phyloP scores from a whole-genome alignment of 139 green algal genomes.

The Auxenochlorella pyrenoidosa region DNA sequence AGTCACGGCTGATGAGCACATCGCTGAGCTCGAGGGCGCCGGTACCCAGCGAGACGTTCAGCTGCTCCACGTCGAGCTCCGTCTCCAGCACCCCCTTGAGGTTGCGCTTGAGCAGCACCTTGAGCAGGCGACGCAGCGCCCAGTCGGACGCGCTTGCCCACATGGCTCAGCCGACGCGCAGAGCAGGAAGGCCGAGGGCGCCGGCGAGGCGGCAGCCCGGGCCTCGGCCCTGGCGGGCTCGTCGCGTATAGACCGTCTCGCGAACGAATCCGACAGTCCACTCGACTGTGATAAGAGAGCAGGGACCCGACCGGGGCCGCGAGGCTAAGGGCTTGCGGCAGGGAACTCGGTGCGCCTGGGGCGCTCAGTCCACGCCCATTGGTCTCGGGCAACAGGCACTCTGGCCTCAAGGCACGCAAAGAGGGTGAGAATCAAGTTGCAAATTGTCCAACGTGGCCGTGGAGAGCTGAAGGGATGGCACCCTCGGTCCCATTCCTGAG shows the following conservation, averaged over 20 bases:
- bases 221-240: too few species aligned
- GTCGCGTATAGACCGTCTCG: not conserved
- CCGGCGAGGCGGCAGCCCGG: not conserved
- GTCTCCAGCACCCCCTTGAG: constrained; percentile 49
- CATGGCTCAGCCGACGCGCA: not conserved
- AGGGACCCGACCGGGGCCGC: not conserved
- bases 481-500: not conserved
- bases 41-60: constrained; percentile 70
- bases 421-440: too few species aligned
- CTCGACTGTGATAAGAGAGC: not conserved
- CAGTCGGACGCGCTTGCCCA: constrained; percentile 43
- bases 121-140: constrained; percentile 75
- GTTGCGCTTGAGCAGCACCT: constrained; percentile 75
- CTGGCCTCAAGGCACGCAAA: too few species aligned
- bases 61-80: constrained; percentile 78
- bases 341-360: not conserved
- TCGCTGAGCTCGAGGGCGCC: constrained; percentile 74
- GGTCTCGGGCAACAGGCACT: too few species aligned
- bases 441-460: not conserved
- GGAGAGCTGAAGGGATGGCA: not conserved
- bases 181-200: not conserved
- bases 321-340: not conserved
- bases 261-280: not conserved
- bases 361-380: not conserved
- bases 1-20: constrained; percentile 72